Percentiles rank a stretch among this genome's conserved stretches.
Evolutionary conservation across 257 asterid species (phyloP).

Genomic region (Gentiana macrophylla): DNA sequence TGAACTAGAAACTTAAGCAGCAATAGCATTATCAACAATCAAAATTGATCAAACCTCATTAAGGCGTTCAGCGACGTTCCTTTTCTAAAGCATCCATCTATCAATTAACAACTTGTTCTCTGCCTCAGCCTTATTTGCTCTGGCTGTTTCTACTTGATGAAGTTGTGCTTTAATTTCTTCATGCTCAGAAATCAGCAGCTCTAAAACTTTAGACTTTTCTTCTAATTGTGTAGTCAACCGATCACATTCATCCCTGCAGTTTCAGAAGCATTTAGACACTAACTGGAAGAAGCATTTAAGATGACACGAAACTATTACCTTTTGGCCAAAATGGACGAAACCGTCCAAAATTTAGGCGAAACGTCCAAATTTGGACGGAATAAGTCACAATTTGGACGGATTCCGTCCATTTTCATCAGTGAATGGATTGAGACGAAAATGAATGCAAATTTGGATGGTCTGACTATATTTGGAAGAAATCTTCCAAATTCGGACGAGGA

Average conservation of each 20-base stretch:
- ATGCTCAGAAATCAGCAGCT: slow-evolving; percentile 69
- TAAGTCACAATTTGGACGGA: too few relatives aligned
- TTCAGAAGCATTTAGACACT: not conserved
- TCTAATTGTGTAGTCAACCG: slow-evolving; percentile 45
- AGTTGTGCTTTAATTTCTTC: slow-evolving; percentile 56
- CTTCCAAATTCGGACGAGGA: too few relatives aligned
- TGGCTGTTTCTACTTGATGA: slow-evolving; percentile 39
- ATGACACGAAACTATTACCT: too few relatives aligned
- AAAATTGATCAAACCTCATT: slow-evolving; percentile 53
- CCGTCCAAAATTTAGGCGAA: too few relatives aligned
- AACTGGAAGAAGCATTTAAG: too few relatives aligned
- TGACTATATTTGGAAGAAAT: too few relatives aligned
- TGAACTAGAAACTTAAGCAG: not conserved
- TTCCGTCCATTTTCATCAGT: too few relatives aligned
- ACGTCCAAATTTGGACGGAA: too few relatives aligned
- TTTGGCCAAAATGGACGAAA: too few relatives aligned
- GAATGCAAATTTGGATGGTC: too few relatives aligned
- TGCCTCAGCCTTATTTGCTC: slow-evolving; percentile 61
- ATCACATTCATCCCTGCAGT: slow-evolving; percentile 76
- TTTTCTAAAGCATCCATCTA: slow-evolving; percentile 86
- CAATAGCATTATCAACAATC: not conserved
- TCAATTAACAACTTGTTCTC: slow-evolving; percentile 84
- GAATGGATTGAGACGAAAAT: too few relatives aligned
- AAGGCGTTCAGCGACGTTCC: slow-evolving; percentile 88
- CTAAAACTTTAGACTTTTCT: slow-evolving; percentile 81